Percentiles rank a stretch among this genome's conserved stretches.
phyloP scores from a whole-genome alignment of 1,284 basidiomycete genomes.

The Mycocalia duriaeana region DNA sequence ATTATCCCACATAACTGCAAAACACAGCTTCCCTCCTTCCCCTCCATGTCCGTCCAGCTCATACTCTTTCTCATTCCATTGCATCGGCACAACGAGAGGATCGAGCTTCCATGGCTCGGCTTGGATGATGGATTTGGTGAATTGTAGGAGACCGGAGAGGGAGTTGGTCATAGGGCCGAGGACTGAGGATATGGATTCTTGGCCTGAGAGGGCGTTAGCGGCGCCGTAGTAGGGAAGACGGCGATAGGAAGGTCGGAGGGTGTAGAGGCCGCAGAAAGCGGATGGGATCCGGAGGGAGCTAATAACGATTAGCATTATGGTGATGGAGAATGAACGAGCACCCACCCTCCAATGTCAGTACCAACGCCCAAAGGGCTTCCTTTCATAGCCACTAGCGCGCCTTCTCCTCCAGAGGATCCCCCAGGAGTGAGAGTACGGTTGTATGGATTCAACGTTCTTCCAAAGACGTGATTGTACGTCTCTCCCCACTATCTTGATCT shows the following conservation, averaged over 20 bases:
- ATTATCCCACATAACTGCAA: constrained; percentile 58
- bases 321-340: neutral
- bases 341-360: constrained; percentile 34
- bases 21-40: constrained; percentile 49
- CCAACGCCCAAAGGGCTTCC: constrained; percentile 26
- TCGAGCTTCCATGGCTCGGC: constrained; percentile 68
- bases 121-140: constrained; percentile 54
- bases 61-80: constrained; percentile 62
- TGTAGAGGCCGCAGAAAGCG: constrained; percentile 62
- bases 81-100: constrained; percentile 56
- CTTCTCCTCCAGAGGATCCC: constrained; percentile 61
- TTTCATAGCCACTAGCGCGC: constrained; percentile 42
- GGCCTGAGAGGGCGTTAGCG: constrained; percentile 60
- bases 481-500: constrained; percentile 46
- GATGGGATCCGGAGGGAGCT: constrained; percentile 70
- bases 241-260: constrained; percentile 64
- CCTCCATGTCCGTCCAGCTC: constrained; percentile 51
- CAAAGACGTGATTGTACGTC: constrained; percentile 61
- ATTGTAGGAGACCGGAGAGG: constrained; percentile 55
- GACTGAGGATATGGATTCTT: constrained; percentile 67
- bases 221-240: constrained; percentile 69
- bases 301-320: neutral
- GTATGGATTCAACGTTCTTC: constrained; percentile 61
- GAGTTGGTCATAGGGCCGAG: constrained; percentile 66
- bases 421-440: constrained; percentile 49